Conservation (phyloP, 73 alveolate species). For the Paramecium primaurelia region DNA sequence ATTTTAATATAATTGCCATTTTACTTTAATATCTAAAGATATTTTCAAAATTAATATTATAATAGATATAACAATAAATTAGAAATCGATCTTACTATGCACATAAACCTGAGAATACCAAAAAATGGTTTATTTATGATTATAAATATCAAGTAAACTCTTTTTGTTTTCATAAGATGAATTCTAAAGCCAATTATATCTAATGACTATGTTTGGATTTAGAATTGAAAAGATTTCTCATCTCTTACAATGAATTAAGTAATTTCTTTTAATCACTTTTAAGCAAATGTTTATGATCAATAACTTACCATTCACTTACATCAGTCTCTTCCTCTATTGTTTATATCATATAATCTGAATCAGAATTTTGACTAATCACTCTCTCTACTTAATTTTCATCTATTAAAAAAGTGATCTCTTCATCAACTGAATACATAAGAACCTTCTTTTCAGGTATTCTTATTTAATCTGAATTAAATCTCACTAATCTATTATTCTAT, state of each 20-base stretch:
- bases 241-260: neutral
- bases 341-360: neutral
- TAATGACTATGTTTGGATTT: neutral
- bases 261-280: neutral
- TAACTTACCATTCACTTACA: neutral
- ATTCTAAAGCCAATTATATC: neutral
- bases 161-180: neutral
- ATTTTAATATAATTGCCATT: too few species aligned
- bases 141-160: neutral
- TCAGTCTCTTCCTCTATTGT: neutral
- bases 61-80: neutral
- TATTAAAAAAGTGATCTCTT: neutral
- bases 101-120: neutral
- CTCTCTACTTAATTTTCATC: neutral
- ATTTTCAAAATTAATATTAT: neutral
- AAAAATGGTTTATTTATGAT: neutral
- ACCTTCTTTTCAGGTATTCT: neutral
- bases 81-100: neutral
- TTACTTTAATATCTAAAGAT: neutral
- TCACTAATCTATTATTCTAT: neutral
- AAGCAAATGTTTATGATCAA: neutral
- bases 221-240: neutral
- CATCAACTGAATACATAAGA: neutral
- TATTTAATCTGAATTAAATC: neutral
- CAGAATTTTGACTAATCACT: neutral